A percentile compares a stretch with the other conserved stretches of the same genome.
phyloP scores from a whole-genome alignment of 306 rosid genomes.

The Castanea crenata region DNA sequence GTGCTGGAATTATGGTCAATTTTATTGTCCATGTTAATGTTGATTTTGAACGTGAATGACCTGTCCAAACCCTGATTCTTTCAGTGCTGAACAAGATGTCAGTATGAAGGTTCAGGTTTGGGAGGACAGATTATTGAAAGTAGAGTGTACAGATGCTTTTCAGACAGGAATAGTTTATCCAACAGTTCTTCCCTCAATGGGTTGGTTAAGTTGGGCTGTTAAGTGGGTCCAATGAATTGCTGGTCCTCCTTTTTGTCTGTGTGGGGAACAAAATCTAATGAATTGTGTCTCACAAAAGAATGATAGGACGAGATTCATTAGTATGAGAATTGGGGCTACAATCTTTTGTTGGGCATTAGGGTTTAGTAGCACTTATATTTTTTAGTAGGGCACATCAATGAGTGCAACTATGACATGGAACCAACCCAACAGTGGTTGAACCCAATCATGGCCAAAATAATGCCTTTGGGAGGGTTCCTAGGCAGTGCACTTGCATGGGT shows the following conservation, averaged over 20 bases:
- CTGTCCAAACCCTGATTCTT: neutral
- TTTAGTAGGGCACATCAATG: neutral
- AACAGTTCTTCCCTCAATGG: neutral
- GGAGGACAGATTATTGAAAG: neutral
- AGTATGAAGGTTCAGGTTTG: neutral
- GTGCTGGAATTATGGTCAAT: neutral
- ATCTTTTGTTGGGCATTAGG: conserved; percentile 3
- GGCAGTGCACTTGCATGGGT: neutral
- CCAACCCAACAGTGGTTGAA: neutral
- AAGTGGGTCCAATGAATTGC: neutral
- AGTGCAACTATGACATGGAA: conserved; percentile 8
- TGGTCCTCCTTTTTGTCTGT: neutral
- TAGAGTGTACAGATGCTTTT: neutral
- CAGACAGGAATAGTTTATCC: neutral
- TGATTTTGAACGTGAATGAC: neutral
- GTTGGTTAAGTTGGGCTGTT: too few relatives aligned
- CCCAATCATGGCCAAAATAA: neutral
- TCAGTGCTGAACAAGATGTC: neutral
- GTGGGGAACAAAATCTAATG: neutral
- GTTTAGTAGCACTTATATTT: neutral
- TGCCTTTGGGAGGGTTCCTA: neutral
- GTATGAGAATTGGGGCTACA: neutral
- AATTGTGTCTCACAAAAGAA: neutral
- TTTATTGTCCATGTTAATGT: neutral
- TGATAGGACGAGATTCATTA: neutral